A percentile compares a stretch with the other conserved stretches of the same genome.
Conservation (phyloP, 495 filamentous ascomycete species). For the Xylaria grammica region DNA sequence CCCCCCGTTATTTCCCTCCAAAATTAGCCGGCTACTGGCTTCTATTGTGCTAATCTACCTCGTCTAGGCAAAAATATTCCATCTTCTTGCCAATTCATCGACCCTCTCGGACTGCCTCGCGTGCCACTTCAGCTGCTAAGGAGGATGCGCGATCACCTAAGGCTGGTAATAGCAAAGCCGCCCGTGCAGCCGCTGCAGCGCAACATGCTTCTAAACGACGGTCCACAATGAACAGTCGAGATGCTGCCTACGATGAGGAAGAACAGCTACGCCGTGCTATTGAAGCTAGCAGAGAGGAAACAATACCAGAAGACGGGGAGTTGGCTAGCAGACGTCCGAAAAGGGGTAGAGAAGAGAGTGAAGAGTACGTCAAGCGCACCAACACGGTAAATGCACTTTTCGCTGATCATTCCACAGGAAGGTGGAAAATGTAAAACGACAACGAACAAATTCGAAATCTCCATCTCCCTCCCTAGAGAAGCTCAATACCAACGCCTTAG, state of each 20-base stretch:
- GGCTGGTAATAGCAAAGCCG: conserved; percentile 53
- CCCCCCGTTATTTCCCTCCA: too few species aligned
- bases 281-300: conserved; percentile 90
- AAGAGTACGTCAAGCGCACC: conserved; percentile 69
- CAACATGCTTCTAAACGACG: conserved; percentile 74
- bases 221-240: conserved; percentile 97
- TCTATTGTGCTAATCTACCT: conserved; percentile 36
- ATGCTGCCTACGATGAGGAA: conserved; percentile 94
- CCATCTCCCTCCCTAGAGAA: conserved; percentile 60
- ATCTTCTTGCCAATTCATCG: conserved; percentile 61
- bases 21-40: not conserved
- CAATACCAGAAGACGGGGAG: conserved; percentile 53
- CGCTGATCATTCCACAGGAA: conserved; percentile 44
- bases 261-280: conserved; percentile 87
- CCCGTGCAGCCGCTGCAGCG: conserved; percentile 48
- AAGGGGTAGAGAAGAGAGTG: conserved; percentile 86
- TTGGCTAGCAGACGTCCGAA: conserved; percentile 68
- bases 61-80: conserved; percentile 58
- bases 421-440: conserved; percentile 62
- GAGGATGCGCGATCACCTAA: conserved; percentile 57
- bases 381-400: not conserved
- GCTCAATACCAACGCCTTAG: conserved; percentile 51
- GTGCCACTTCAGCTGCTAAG: conserved; percentile 64
- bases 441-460: conserved; percentile 76
- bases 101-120: conserved; percentile 50